A percentile compares a stretch with the other conserved stretches of the same genome.
phyloP scores from a whole-genome alignment of 176 grass and related monocot genomes.

The Raddia distichophylla region DNA sequence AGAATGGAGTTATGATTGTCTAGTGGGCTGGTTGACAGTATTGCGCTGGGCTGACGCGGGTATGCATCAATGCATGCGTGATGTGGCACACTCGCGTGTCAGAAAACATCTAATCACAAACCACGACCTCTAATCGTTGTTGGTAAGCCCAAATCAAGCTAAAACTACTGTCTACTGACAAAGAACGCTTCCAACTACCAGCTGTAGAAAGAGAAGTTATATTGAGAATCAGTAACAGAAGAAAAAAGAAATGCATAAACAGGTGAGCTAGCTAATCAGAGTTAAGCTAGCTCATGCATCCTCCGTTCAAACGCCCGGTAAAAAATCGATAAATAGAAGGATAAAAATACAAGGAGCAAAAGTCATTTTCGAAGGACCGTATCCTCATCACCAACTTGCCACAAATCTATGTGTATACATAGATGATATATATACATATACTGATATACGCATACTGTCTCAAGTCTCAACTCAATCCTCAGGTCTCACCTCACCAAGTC shows the following conservation, averaged over 20 bases:
- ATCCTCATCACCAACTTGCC: neutral
- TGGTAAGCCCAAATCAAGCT: neutral
- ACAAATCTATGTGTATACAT: neutral
- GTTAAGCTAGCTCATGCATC: conserved; percentile 40
- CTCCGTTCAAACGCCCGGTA: conserved; percentile 27
- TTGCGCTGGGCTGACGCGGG: too few species aligned
- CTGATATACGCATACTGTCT: too few species aligned
- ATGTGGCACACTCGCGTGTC: too few species aligned
- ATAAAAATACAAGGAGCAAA: too few species aligned
- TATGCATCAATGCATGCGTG: too few species aligned
- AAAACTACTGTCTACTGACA: too few species aligned
- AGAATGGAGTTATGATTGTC: too few species aligned
- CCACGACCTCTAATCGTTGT: neutral
- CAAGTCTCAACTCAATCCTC: too few species aligned
- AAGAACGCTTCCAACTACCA: neutral
- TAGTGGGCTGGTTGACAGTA: too few species aligned
- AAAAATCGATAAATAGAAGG: too few species aligned
- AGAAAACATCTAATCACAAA: neutral
- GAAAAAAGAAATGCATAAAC: neutral
- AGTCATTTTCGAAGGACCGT: neutral
- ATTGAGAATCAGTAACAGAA: neutral
- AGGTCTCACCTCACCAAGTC: too few species aligned
- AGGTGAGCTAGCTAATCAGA: conserved; percentile 22
- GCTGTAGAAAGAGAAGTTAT: neutral
- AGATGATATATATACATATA: too few species aligned